Evolutionary conservation across 2,329 filamentous ascomycete species (phyloP).

Genomic region (Paraconiothyrium sp.): DNA sequence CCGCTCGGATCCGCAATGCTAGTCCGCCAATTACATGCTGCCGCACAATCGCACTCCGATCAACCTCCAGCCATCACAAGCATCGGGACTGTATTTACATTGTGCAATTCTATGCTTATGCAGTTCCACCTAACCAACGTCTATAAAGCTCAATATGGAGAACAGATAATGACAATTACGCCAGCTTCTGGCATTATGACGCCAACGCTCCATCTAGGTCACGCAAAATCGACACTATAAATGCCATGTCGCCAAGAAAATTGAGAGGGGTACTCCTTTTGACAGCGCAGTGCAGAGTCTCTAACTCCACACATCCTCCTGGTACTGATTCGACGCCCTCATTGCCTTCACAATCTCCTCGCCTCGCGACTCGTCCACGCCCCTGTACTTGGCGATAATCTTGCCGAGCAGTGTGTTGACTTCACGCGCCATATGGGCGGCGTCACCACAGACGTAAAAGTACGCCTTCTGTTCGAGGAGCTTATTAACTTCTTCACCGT

Average conservation of each 20-base stretch:
- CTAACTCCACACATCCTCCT: constrained; percentile 78
- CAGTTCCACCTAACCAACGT: not conserved
- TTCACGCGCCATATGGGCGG: constrained; percentile 94
- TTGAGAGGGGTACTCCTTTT: constrained; percentile 13
- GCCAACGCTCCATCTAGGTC: constrained; percentile 35
- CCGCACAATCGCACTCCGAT: not conserved
- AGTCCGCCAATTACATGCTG: not conserved
- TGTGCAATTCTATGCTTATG: not conserved
- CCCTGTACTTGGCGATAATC: constrained; percentile 85
- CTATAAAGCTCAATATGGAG: constrained; percentile 1
- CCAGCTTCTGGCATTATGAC: constrained; percentile 3
- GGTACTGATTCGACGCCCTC: constrained; percentile 94
- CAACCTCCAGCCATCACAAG: not conserved
- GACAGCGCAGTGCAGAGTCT: constrained; percentile 17
- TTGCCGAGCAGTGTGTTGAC: constrained; percentile 87
- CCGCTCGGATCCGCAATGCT: not conserved
- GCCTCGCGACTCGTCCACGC: constrained; percentile 83
- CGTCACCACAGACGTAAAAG: constrained; percentile 98
- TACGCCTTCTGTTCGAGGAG: constrained; percentile 87
- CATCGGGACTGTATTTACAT: not conserved
- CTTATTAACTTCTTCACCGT: constrained; percentile 84
- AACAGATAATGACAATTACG: not conserved
- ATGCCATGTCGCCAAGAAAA: constrained; percentile 32
- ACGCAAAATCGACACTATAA: constrained; percentile 22
- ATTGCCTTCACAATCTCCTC: constrained; percentile 98